These are phyloP conservation scores for Starmerella gropengiesseri DNA, from an alignment of 805 yeast genomes.

Conservation along the genomic window DNA sequence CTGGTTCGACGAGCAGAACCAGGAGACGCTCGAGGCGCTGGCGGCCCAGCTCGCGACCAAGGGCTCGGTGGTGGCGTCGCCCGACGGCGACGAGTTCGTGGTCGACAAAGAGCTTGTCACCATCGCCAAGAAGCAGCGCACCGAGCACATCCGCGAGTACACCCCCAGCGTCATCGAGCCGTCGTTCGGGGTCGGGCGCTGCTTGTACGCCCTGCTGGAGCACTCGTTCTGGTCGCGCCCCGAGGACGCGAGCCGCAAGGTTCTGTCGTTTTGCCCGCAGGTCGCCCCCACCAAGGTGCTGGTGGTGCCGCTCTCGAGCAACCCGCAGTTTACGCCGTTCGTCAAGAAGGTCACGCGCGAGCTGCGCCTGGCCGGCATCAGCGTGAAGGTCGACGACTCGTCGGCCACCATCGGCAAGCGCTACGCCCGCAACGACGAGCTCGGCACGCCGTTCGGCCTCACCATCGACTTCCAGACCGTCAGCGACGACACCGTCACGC, in stretches of 20 bases:
- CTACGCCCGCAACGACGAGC: conserved; percentile 95
- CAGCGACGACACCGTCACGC: conserved; percentile 76
- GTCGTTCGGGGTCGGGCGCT: conserved; percentile 97
- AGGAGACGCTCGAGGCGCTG: conserved; percentile 72
- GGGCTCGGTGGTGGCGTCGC: conserved; percentile 54
- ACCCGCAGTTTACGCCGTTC: conserved; percentile 67
- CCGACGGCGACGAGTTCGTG: conserved; percentile 63
- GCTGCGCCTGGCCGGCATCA: conserved; percentile 71
- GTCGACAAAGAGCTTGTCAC: conserved; percentile 60
- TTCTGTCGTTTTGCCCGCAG: conserved; percentile 81
- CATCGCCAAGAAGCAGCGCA: conserved; percentile 66
- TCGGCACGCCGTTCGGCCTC: conserved; percentile 97
- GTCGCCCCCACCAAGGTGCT: conserved; percentile 98
- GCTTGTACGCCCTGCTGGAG: conserved; percentile 83
- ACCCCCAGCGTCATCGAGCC: conserved; percentile 98
- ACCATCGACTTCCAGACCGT: conserved; percentile 92
- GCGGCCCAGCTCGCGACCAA: conserved; percentile 52
- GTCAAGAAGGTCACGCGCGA: conserved; percentile 55
- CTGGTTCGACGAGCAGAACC: conserved; percentile 63
- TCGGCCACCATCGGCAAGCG: conserved; percentile 97
- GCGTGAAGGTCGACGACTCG: conserved; percentile 93
- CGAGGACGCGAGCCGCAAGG: conserved; percentile 79
- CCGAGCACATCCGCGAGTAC: conserved; percentile 87
- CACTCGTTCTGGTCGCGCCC: conserved; percentile 94
- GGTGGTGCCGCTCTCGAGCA: conserved; percentile 84